Conservation (phyloP, 2,329 filamentous ascomycete species). For the Beauveria rudraprayagi region DNA sequence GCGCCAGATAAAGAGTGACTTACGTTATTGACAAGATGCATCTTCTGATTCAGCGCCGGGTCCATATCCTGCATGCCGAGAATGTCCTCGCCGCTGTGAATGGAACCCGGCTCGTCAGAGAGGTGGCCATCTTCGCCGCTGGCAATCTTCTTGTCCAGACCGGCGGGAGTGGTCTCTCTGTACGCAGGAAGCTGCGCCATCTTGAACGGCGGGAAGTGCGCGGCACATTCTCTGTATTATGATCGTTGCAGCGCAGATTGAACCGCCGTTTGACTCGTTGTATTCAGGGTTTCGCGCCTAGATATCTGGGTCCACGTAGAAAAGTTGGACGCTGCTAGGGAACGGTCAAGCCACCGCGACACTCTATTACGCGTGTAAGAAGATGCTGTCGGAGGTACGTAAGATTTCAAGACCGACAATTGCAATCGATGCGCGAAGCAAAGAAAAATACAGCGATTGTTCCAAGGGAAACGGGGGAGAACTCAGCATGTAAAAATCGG, state of each 20-base stretch:
- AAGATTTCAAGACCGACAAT: neutral
- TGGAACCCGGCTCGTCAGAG: slow-evolving; percentile 11
- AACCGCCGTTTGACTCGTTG: neutral
- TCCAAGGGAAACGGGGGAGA: neutral
- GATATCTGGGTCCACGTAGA: slow-evolving; percentile 1
- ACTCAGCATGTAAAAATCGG: neutral
- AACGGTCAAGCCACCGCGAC: neutral
- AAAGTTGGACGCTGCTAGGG: neutral
- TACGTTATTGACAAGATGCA: slow-evolving; percentile 62
- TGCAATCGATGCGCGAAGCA: neutral
- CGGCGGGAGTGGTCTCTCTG: neutral
- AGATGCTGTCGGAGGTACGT: neutral
- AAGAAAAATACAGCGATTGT: neutral
- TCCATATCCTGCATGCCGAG: slow-evolving; percentile 50
- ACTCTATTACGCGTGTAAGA: neutral
- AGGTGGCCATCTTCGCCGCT: neutral
- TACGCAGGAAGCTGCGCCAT: slow-evolving; percentile 8
- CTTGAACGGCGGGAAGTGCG: neutral
- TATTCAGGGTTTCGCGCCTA: neutral
- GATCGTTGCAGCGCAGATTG: neutral
- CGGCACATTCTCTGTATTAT: neutral
- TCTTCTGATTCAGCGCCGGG: slow-evolving; percentile 56
- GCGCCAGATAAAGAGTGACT: slow-evolving; percentile 17
- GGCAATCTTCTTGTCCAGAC: slow-evolving; percentile 7
- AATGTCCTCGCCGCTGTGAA: slow-evolving; percentile 36